Percentiles rank a stretch among this genome's conserved stretches.
These are phyloP conservation scores for Eucalyptus polybractea DNA, from an alignment of 345 rosid species.

Conservation along the genomic window DNA sequence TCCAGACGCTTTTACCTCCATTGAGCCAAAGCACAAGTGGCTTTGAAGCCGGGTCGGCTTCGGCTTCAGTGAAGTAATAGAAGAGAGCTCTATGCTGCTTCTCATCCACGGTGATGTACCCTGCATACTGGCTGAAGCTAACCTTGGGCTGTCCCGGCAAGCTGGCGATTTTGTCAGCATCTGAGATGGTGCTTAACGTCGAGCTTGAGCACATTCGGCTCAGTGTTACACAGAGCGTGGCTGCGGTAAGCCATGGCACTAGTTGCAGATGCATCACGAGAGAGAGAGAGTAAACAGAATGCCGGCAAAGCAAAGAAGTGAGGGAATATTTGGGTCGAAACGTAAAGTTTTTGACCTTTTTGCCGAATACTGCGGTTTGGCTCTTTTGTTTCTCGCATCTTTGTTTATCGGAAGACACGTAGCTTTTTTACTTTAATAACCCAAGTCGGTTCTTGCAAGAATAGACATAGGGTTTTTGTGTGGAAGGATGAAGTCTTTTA, in stretches of 20 bases:
- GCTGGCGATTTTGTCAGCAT: conserved; percentile 1
- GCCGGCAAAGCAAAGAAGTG: neutral
- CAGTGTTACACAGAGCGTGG: neutral
- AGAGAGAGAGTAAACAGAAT: neutral
- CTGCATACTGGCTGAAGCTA: conserved; percentile 20
- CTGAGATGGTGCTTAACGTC: neutral
- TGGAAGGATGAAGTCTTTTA: neutral
- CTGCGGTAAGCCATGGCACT: neutral
- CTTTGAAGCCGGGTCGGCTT: too few relatives aligned
- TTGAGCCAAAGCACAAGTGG: too few relatives aligned
- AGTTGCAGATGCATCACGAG: neutral
- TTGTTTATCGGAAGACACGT: neutral
- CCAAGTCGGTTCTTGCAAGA: neutral
- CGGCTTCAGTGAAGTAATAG: conserved; percentile 29
- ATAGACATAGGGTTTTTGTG: neutral
- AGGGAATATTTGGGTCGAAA: neutral
- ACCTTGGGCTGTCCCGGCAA: conserved; percentile 29
- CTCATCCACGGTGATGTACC: conserved; percentile 18
- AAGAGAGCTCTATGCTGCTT: conserved; percentile 16
- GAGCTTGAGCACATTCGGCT: neutral
- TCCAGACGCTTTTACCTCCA: too few relatives aligned
- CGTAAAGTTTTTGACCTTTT: neutral
- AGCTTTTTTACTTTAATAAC: neutral
- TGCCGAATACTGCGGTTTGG: neutral
- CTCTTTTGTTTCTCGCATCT: neutral